These are phyloP conservation scores for Plasmodium yoelii DNA, from an alignment of 169 alveolate genomes.

Conservation along the genomic window DNA sequence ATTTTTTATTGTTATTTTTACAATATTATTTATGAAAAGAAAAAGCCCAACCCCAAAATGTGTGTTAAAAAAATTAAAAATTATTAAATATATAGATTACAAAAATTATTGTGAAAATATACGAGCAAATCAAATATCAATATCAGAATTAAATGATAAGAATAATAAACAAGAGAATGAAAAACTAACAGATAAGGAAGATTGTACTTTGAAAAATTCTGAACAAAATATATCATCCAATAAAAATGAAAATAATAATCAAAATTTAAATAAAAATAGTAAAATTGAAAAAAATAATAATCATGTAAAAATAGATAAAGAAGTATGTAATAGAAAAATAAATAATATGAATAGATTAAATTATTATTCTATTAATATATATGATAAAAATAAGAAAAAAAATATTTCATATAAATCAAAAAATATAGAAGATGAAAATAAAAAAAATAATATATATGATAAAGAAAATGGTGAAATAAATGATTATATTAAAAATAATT, in stretches of 20 bases:
- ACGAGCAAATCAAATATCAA: too few species aligned
- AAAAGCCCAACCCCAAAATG: slow-evolving; percentile 74
- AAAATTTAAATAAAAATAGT: too few species aligned
- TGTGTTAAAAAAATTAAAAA: slow-evolving; percentile 61
- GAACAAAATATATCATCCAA: not conserved
- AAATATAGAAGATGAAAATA: too few species aligned
- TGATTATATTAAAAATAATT: slow-evolving; percentile 14
- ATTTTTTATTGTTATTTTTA: slow-evolving; percentile 28
- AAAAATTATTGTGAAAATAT: slow-evolving; percentile 45
- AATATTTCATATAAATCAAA: too few species aligned
- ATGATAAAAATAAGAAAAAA: too few species aligned
- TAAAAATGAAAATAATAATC: not conserved
- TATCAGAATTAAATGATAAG: not conserved
- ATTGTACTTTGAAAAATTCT: too few species aligned
- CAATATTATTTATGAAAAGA: slow-evolving; percentile 34
- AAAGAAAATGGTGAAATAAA: slow-evolving; percentile 8
- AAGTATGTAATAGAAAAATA: not conserved
- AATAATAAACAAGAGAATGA: not conserved
- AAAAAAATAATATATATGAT: slow-evolving; percentile 24
- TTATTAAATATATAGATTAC: slow-evolving; percentile 65
- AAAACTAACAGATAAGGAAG: not conserved
- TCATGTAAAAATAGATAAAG: not conserved
- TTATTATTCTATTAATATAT: too few species aligned
- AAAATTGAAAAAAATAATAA: not conserved
- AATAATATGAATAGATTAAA: not conserved